Base-by-base conservation (phyloP, 192 early-diverging fungal species). In the Dissophora globulifera region DNA sequence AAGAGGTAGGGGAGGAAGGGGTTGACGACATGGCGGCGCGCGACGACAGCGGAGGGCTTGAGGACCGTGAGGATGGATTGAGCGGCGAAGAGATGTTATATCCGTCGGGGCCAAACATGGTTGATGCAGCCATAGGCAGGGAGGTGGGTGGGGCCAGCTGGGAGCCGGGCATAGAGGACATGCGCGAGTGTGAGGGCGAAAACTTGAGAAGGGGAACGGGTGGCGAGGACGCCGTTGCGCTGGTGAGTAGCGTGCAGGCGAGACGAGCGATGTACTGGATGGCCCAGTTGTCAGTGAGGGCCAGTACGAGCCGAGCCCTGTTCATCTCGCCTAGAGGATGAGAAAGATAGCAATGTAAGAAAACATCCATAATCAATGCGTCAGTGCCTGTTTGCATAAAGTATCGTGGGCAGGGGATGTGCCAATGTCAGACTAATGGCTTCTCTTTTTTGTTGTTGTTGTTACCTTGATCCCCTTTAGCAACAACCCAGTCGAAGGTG, bases 401-500 rank as follows among this genome's bases (percentile, higher is more conserved):
- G n/a, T n/a, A n/a, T n/a, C n/a, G n/a, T n/a, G n/a, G n/a, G n/a
- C n/a, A n/a, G n/a, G n/a, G n/a, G n/a, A n/a, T n/a, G n/a, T n/a
- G n/a, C n/a, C n/a, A n/a, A n/a, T n/a, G n/a, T n/a, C n/a, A n/a
- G n/a, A n/a, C n/a, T n/a, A n/a, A n/a, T n/a, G n/a, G n/a, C n/a
- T n/a, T n/a, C n/a, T n/a, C n/a, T n/a, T n/a, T n/a, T n/a, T n/a
- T n/a, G n/a, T n/a, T n/a, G n/a, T n/a, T n/a, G n/a, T n/a, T n/a
- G n/a, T n/a, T 80, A 76, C 79, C 84, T 69, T 67, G 63, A 26
- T 78, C 79, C 26, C 84, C 82, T 58, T 85, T 80, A 27, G 78
- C 58, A 9, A 71, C 38, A 2, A 79, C 74, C 91, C 91, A 92
- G 78, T 88, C 89, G 60, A 88, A 81, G 16, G 88, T 90, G 40